A percentile compares a stretch with the other conserved stretches of the same genome.
Conservation (phyloP, 2,329 filamentous ascomycete genomes). For the Zalaria sp. region DNA sequence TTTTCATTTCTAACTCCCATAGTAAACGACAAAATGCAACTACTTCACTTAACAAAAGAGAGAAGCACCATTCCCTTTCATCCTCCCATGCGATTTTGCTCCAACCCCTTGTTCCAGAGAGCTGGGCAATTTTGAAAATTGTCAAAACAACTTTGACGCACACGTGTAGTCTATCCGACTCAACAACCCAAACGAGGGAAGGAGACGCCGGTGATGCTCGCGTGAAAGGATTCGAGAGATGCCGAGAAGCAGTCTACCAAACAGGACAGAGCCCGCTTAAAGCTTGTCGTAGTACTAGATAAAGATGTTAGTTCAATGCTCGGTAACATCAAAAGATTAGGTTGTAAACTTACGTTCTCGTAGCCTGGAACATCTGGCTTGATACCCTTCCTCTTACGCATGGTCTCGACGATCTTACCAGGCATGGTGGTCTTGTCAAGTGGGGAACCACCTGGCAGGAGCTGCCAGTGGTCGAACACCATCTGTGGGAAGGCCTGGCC, state of each 20-base stretch:
- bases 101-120: neutral
- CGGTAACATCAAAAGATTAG: neutral
- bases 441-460: constrained; percentile 84
- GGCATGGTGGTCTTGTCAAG: constrained; percentile 72
- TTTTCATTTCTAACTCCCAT: constrained; percentile 3
- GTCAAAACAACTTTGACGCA: constrained; percentile 1
- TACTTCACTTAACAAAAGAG: neutral
- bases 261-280: constrained; percentile 37
- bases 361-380: constrained; percentile 88
- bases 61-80: neutral
- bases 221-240: constrained; percentile 1
- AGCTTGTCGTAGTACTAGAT: constrained; percentile 96
- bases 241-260: constrained; percentile 4
- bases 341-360: constrained; percentile 67
- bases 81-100: neutral
- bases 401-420: constrained; percentile 69
- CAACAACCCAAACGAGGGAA: constrained; percentile 2
- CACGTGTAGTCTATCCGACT: constrained; percentile 5
- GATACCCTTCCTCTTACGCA: constrained; percentile 99
- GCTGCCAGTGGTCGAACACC: constrained; percentile 98
- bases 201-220: constrained; percentile 4
- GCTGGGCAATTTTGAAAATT: neutral
- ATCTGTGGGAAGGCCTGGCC: constrained; percentile 98
- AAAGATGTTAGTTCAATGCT: constrained; percentile 21
- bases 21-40: neutral